A percentile compares a stretch with the other conserved stretches of the same genome.
phyloP scores from a whole-genome alignment of 768 basidiomycete genomes.

The Phaeotremella skinneri region DNA sequence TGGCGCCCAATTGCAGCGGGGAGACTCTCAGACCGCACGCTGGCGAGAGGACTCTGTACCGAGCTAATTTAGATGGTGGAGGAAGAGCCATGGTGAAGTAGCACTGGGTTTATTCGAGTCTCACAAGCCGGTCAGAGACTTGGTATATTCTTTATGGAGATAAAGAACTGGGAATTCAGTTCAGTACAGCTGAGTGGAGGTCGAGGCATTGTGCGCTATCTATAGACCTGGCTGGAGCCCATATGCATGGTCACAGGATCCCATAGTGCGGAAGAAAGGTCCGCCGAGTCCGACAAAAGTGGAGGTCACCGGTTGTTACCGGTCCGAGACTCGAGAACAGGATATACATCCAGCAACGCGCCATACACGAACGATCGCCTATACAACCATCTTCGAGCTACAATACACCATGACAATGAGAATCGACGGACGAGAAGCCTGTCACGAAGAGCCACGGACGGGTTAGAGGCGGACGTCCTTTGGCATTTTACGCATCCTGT shows the following conservation, averaged over 20 bases:
- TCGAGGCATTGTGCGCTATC: not conserved
- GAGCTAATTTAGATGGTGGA: conserved; percentile 19
- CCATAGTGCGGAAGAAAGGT: too few relatives aligned
- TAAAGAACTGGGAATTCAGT: too few relatives aligned
- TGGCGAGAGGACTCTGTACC: conserved; percentile 30
- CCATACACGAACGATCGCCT: too few relatives aligned
- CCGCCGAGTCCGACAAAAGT: not conserved
- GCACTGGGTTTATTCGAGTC: not conserved
- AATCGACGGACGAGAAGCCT: not conserved
- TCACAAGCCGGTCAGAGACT: not conserved
- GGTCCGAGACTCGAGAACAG: not conserved
- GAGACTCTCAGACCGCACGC: conserved; percentile 43
- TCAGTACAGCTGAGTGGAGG: too few relatives aligned
- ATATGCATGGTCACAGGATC: too few relatives aligned
- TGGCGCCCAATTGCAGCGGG: conserved; percentile 43
- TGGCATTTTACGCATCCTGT: conserved; percentile 47
- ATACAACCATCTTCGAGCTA: not conserved
- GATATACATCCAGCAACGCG: not conserved
- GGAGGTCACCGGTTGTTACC: not conserved
- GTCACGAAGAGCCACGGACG: not conserved
- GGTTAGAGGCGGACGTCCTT: conserved; percentile 40
- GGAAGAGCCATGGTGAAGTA: conserved; percentile 16
- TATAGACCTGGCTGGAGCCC: too few relatives aligned
- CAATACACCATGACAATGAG: not conserved
- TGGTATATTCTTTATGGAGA: too few relatives aligned